Conservation (phyloP, 202 grass and related monocot genomes). For the Musa balbisiana region DNA sequence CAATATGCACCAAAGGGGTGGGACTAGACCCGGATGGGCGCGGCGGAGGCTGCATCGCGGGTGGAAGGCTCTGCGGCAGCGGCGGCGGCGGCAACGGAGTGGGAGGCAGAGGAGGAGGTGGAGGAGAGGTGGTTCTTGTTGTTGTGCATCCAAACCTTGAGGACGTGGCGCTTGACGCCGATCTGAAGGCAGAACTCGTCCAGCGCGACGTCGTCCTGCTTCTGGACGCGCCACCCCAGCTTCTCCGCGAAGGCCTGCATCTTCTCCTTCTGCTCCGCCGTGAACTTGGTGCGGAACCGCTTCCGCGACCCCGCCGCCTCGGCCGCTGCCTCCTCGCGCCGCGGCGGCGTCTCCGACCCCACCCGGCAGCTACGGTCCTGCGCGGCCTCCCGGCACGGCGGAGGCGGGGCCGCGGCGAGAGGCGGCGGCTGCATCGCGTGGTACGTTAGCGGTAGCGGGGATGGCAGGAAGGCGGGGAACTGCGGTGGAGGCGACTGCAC, state of each 20-base stretch:
- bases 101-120: neutral
- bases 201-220: conserved; percentile 12
- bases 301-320: neutral
- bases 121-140: conserved; percentile 72
- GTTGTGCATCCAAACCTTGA: conserved; percentile 99
- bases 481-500: neutral
- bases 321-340: neutral
- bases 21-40: neutral
- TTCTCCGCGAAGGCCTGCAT: conserved; percentile 17
- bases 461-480: neutral
- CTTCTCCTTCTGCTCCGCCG: conserved; percentile 14
- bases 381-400: neutral
- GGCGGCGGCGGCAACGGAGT: neutral
- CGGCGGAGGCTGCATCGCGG: neutral
- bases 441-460: neutral
- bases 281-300: conserved; percentile 20
- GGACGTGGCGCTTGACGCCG: conserved; percentile 62
- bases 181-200: conserved; percentile 63
- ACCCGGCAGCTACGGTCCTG: neutral
- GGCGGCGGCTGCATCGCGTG: conserved; percentile 12
- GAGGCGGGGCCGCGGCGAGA: neutral
- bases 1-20: neutral
- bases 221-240: conserved; percentile 10
- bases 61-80: neutral
- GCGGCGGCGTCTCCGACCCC: conserved; percentile 9